phyloP scores from a whole-genome alignment of 2,329 filamentous ascomycete species.

The Calonectria pteridis region DNA sequence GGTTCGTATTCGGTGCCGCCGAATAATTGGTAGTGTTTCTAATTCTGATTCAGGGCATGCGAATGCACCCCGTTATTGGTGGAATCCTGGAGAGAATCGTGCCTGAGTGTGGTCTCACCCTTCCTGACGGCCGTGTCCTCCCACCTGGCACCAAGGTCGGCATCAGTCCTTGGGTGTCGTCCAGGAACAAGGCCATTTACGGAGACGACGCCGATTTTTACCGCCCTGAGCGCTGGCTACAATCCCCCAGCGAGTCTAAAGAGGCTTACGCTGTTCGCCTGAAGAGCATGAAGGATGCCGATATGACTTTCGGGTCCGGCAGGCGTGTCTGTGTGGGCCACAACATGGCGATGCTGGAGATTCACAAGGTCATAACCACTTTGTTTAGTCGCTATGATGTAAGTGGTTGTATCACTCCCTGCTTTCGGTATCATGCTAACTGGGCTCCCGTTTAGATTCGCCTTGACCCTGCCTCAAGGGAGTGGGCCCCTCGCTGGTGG shows the following conservation, averaged over 20 bases:
- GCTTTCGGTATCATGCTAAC: not conserved
- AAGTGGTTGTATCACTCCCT: not conserved
- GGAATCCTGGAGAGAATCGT: constrained; percentile 64
- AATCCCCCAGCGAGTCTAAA: not conserved
- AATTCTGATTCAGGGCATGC: not conserved
- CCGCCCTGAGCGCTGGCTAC: constrained; percentile 56
- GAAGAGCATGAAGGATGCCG: constrained; percentile 5
- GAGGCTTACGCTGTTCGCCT: not conserved
- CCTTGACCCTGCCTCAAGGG: not conserved
- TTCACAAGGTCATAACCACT: not conserved
- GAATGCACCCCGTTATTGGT: constrained; percentile 60
- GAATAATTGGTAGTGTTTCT: not conserved
- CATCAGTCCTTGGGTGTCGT: constrained; percentile 56
- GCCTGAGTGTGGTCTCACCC: constrained; percentile 53
- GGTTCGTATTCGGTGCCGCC: constrained; percentile 50
- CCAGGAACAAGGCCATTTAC: constrained; percentile 55
- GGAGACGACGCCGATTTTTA: constrained; percentile 60
- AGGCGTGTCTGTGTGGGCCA: constrained; percentile 4
- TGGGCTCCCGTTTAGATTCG: not conserved
- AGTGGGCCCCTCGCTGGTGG: constrained; percentile 15
- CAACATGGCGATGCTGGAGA: constrained; percentile 1
- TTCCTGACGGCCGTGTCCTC: constrained; percentile 50
- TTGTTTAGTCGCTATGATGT: constrained; percentile 13
- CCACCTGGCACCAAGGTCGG: constrained; percentile 53
- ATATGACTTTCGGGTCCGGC: constrained; percentile 12